Evolutionary conservation across 148 eudicot species (phyloP).

Genomic region (Cornus controversa): DNA sequence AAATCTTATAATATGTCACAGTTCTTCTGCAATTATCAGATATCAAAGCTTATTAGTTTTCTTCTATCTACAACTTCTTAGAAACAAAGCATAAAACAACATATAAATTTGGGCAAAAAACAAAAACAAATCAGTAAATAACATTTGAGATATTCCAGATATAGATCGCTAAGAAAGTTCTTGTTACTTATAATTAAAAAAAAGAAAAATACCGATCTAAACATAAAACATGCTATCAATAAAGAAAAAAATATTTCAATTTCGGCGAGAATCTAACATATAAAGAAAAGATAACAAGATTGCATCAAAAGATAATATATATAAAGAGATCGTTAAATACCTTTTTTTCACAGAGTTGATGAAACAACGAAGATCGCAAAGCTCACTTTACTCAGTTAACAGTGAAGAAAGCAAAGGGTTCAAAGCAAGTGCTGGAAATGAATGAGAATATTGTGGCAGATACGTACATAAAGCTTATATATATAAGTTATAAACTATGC

Average conservation of each 20-base stretch:
- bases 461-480: neutral
- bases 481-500: too few species aligned
- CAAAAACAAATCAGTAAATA: neutral
- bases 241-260: neutral
- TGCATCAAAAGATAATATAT: neutral
- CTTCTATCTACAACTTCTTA: neutral
- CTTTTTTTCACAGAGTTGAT: neutral
- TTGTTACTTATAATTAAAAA: neutral
- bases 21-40: too few species aligned
- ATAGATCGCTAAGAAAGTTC: neutral
- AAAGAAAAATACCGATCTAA: too few species aligned
- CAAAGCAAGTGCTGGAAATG: neutral
- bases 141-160: neutral
- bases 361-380: neutral
- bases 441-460: neutral
- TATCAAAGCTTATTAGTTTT: too few species aligned
- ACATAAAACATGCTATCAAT: neutral
- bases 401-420: neutral
- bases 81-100: neutral
- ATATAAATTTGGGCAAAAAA: neutral
- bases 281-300: neutral
- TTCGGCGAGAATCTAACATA: neutral
- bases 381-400: neutral
- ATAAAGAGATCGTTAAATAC: neutral
- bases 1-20: too few species aligned